phyloP scores from a whole-genome alignment of 1,139 yeast species.

The Geotrichum citri-aurantii region DNA sequence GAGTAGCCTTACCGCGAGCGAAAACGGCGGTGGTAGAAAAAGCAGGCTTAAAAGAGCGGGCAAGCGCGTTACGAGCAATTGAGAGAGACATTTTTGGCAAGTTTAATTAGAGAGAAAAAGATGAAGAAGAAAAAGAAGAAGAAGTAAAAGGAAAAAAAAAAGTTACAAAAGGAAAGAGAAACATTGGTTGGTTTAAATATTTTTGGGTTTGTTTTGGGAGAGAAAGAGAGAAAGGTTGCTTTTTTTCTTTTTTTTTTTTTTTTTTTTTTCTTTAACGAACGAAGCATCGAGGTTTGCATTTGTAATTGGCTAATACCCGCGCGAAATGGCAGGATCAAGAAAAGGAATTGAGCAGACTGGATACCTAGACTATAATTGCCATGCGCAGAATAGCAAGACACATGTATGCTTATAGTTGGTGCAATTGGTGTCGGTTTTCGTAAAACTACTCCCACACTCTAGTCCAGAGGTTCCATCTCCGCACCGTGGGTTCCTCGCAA shows the following conservation, averaged over 20 bases:
- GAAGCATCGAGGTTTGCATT: neutral
- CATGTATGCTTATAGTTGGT: neutral
- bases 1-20: slow-evolving; percentile 42
- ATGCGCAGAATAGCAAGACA: neutral
- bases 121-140: slow-evolving; percentile 1
- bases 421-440: too few species aligned
- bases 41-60: slow-evolving; percentile 14
- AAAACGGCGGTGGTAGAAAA: slow-evolving; percentile 13
- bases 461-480: too few species aligned
- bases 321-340: neutral
- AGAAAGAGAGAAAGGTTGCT: neutral
- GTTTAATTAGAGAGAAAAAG: neutral
- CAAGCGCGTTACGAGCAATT: slow-evolving; percentile 16
- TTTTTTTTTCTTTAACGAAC: neutral
- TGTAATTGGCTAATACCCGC: neutral
- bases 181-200: neutral
- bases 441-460: too few species aligned
- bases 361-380: neutral
- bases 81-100: slow-evolving; percentile 14
- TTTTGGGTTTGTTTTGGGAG: neutral
- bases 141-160: neutral
- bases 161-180: too few species aligned
- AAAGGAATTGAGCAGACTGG: neutral
- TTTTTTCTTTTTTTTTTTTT: neutral
- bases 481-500: too few species aligned